Evolutionary conservation across 768 basidiomycete species (phyloP), one percentile per base, ranked within the genome.

Genomic region (Tricholomella constricta): DNA sequence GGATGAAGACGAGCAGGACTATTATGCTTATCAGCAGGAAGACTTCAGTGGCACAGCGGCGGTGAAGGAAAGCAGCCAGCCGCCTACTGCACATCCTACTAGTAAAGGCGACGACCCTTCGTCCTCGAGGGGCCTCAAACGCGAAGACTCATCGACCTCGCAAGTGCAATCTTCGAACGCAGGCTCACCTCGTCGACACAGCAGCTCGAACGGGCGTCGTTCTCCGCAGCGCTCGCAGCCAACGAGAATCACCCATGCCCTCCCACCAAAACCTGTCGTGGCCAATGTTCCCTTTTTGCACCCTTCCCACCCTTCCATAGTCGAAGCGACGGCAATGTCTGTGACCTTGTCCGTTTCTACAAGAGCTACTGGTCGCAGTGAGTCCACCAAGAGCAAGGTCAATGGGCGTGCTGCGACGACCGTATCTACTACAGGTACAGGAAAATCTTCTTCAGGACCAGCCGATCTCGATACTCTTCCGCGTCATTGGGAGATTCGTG

Each of bases 1-100:
- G 56, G 86, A 87, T 61, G 85, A 89, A 48, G 86, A 88, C 44
- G 83, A 86, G 55, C 72, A 78, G 54, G 80, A 81, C 41, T 80
- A 79, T 63, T 77, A 80, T 60, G 60, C 59, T 27, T 64, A 67
- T 49, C 66, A 65, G 27, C 63, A 57, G 46, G 56, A 61, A 25
- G 58, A 59, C 19, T 25, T 47, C 8, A 51, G 40, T 23, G 29
- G 0, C 23, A 42, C 36, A n/a, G 31, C 31, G 34, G 37, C 27
- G n/a, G 48, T 14, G 17, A 42, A 42, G 1, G 52, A 47, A 43
- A 47, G 26, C 32, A 44, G 19, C 4, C 35, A 51, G 19, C 17
- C 37, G 17, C 40, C 45, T 34, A 15, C 44, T 40, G 51, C 46
- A 46, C 36, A 37, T 41, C 41, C 37, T 31, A 48, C 54, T 29